These are phyloP conservation scores for Alternaria panax DNA, from an alignment of 2,329 filamentous ascomycete genomes.

Conservation along the genomic window DNA sequence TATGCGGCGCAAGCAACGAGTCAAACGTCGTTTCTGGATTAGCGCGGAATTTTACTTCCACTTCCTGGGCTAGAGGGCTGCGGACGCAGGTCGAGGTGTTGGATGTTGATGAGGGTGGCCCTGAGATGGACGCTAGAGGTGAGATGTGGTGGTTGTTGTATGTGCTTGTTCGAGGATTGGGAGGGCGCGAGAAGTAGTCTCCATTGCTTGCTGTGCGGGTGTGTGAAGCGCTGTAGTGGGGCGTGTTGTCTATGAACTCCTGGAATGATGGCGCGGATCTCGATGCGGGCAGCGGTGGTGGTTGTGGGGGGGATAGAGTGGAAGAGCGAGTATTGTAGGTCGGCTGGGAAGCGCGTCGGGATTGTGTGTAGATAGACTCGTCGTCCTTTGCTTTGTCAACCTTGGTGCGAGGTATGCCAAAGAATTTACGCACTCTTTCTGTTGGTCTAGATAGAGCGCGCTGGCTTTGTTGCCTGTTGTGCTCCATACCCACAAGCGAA, in stretches of 20 bases:
- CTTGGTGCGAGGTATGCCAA: slow-evolving; percentile 11
- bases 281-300: not conserved
- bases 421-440: slow-evolving; percentile 18
- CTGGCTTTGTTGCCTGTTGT: slow-evolving; percentile 20
- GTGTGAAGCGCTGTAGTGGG: not conserved
- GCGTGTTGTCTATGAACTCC: not conserved
- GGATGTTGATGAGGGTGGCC: not conserved
- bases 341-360: slow-evolving; percentile 7
- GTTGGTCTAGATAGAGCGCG: not conserved
- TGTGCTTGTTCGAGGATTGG: not conserved
- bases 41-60: slow-evolving; percentile 11
- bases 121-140: not conserved
- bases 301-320: slow-evolving; percentile 1
- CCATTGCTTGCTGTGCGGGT: slow-evolving; percentile 13
- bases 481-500: slow-evolving; percentile 13
- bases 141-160: not conserved
- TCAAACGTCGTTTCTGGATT: slow-evolving; percentile 35
- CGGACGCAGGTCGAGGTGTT: slow-evolving; percentile 11
- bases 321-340: slow-evolving; percentile 14
- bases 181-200: slow-evolving; percentile 16
- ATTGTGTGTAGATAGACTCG: slow-evolving; percentile 12
- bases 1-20: slow-evolving; percentile 33
- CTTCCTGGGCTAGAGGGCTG: slow-evolving; percentile 21
- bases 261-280: not conserved
- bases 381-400: slow-evolving; percentile 7